Evolutionary conservation across 2,329 filamentous ascomycete genomes (phyloP).

Genomic region (Penicillium crustosum): DNA sequence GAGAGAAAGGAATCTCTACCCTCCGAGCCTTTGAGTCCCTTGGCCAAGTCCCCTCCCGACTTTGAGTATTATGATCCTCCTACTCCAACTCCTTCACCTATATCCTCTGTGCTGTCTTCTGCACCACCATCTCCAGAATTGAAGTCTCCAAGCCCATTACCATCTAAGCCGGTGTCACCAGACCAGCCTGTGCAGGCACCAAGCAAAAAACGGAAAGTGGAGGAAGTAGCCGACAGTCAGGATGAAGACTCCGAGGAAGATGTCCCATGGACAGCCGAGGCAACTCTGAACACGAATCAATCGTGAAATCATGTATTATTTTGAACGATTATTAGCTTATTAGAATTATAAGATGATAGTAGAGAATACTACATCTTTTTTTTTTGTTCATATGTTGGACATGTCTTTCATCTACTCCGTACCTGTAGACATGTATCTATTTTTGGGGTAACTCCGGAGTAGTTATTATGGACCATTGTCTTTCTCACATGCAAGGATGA

Average conservation of each 20-base stretch:
- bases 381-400: neutral
- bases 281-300: neutral
- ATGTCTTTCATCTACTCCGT: neutral
- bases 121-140: constrained; percentile 1
- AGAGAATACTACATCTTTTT: neutral
- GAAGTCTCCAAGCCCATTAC: neutral
- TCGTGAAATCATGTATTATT: neutral
- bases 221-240: constrained; percentile 47
- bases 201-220: constrained; percentile 44
- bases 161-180: neutral
- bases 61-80: constrained; percentile 11
- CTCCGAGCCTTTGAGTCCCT: neutral
- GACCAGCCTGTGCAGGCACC: constrained; percentile 11
- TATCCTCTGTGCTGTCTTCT: constrained; percentile 8
- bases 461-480: neutral
- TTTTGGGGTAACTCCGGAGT: neutral
- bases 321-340: neutral
- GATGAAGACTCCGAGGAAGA: constrained; percentile 42
- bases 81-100: constrained; percentile 7
- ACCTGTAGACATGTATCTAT: neutral
- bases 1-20: neutral
- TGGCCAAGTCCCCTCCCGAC: neutral
- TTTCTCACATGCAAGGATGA: neutral
- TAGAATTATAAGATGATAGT: neutral
- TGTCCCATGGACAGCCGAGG: constrained; percentile 28